Base-by-base conservation (phyloP, 805 yeast genomes). In the Candida ficus region DNA sequence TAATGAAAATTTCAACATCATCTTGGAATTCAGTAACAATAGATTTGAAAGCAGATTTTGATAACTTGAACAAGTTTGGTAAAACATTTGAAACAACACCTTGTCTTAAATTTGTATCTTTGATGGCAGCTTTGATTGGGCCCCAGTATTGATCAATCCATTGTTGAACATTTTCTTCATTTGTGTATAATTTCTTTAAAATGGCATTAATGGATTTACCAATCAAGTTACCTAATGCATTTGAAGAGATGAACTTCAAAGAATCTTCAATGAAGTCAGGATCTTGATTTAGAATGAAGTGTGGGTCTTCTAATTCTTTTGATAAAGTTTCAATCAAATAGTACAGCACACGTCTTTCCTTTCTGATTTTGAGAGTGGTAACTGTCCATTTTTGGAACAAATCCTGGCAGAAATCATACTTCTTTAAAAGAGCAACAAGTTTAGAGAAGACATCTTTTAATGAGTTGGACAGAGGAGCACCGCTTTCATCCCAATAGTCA, bases 401-500 rank as follows among this genome's bases (percentile, higher is more conserved):
- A 1, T 43, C 33, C 29, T 56, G 48, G 14, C 54, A 35, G 23
- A 34, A 46, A 1, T 53, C 49, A 33, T 61, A 45, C 26, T 30
- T 36, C 19, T 63, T 62, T 30, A 73, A 37, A 18, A 78, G 63
- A 2, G 51, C 45, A 10, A 81, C 56, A 37, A 81, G 53, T 49
- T 81, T 86, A 3, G 57, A 39, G 35, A 87, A 72, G 34, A 88
- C 53, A 25, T 78, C 84, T 40, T 68, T 73, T 38, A 86, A 57
- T 0, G 95, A 80, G 53, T 83, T 85, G 6, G 82, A 77, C 21
- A 85, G 58, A 0, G 95, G 80, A 2, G 84, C 77, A 5, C 83
- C 80, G 2, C 85, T 73, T 37, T 80, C 85, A 39, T 76, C 77
- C 79, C 89, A 80, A 56, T 75, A 79, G 48, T 80, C 89, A 29